Conservation (phyloP, 176 grass and related monocot genomes). For the Ampelocalamus luodianensis region DNA sequence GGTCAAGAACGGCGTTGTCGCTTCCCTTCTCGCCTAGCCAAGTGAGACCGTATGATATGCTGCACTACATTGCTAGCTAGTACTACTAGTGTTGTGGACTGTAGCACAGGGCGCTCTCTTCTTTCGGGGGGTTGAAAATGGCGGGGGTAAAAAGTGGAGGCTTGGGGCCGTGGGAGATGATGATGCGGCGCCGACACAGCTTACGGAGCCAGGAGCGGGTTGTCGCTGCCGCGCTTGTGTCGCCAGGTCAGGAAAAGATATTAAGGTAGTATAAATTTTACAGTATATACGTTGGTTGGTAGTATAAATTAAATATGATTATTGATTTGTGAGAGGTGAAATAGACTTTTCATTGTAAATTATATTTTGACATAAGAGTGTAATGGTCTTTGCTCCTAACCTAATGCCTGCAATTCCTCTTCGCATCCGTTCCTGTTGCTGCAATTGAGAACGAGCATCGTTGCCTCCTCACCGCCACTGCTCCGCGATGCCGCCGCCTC, state of each 20-base stretch:
- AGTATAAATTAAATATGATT: too few species aligned
- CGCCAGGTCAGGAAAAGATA: background rate
- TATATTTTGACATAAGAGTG: too few species aligned
- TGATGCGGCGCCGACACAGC: background rate
- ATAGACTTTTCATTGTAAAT: too few species aligned
- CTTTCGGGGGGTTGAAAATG: background rate
- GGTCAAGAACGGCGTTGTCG: constrained; percentile 29
- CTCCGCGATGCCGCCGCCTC: too few species aligned
- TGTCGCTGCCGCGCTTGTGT: background rate
- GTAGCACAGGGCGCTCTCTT: background rate
- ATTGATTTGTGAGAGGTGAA: too few species aligned
- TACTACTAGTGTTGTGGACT: background rate
- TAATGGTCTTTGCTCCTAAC: too few species aligned
- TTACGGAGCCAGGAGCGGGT: background rate
- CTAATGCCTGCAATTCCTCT: too few species aligned
- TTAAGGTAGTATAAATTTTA: too few species aligned
- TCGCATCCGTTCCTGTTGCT: too few species aligned
- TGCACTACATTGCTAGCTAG: background rate
- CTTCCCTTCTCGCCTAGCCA: constrained; percentile 25
- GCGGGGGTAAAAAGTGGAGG: background rate
- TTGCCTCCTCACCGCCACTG: too few species aligned
- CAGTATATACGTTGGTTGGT: too few species aligned
- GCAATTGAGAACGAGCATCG: too few species aligned
- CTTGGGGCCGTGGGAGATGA: background rate
- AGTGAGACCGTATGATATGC: background rate